phyloP scores from a whole-genome alignment of 331 rosid species.

The Quercus tomentella region DNA sequence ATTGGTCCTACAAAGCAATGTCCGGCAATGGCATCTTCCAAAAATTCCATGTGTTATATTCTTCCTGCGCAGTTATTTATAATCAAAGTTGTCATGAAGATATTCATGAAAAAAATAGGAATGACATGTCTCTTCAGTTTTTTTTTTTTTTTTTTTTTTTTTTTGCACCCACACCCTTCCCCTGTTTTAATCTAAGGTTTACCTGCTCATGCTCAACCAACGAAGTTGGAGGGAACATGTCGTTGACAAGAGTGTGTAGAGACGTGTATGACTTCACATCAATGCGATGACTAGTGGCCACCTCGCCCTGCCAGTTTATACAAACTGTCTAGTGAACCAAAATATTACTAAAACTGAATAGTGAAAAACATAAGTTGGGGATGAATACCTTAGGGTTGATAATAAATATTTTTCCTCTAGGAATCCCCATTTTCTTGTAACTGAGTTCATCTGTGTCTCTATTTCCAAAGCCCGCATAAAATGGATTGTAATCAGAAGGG shows the following conservation, averaged over 20 bases:
- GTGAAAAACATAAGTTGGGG: conserved; percentile 9
- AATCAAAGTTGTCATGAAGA: background rate
- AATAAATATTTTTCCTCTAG: conserved; percentile 90
- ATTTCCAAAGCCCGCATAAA: conserved; percentile 96
- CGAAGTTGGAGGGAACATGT: conserved; percentile 95
- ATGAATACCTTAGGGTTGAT: conserved; percentile 86
- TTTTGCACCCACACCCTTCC: background rate
- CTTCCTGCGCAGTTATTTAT: conserved; percentile 57
- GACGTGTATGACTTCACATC: conserved; percentile 84
- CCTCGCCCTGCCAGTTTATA: conserved; percentile 73
- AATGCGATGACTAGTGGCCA: conserved; percentile 75
- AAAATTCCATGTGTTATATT: conserved; percentile 84
- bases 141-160: too few species aligned
- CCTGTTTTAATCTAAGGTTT: background rate
- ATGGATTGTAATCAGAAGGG: conserved; percentile 89
- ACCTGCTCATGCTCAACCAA: conserved; percentile 86
- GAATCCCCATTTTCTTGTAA: conserved; percentile 93
- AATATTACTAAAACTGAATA: background rate
- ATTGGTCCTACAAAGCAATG: conserved; percentile 27
- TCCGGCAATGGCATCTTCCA: conserved; percentile 83
- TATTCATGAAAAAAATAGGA: background rate
- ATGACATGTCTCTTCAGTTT: background rate
- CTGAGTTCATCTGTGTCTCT: conserved; percentile 96
- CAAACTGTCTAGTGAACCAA: conserved; percentile 3
- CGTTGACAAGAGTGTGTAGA: conserved; percentile 80